Percentiles rank a stretch among this genome's conserved stretches.
Conservation (phyloP, 1,284 basidiomycete genomes). For the Ceratobasidium sp. region DNA sequence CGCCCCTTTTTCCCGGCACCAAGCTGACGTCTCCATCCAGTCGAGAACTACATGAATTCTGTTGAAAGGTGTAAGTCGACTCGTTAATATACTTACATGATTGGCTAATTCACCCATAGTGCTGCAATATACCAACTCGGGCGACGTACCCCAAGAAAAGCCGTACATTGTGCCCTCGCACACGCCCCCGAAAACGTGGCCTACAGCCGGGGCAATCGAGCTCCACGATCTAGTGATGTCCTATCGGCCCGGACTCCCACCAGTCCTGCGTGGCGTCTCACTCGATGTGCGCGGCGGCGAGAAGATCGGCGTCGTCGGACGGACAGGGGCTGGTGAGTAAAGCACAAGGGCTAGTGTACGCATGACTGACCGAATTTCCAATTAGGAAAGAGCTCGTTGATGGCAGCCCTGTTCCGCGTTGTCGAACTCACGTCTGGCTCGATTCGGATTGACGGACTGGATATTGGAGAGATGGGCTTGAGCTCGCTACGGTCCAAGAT, state of each 20-base stretch:
- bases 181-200: slow-evolving; percentile 75
- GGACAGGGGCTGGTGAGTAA: slow-evolving; percentile 52
- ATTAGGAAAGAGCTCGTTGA: slow-evolving; percentile 65
- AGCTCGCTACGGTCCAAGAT: slow-evolving; percentile 55
- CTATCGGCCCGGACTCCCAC: slow-evolving; percentile 68
- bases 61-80: slow-evolving; percentile 74
- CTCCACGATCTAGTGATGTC: slow-evolving; percentile 71
- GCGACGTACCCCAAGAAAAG: slow-evolving; percentile 71
- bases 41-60: slow-evolving; percentile 90
- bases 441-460: slow-evolving; percentile 65
- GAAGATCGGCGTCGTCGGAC: slow-evolving; percentile 88
- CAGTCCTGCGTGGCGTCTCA: slow-evolving; percentile 60
- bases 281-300: slow-evolving; percentile 79
- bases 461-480: slow-evolving; percentile 61
- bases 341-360: slow-evolving; percentile 51
- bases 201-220: slow-evolving; percentile 65
- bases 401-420: slow-evolving; percentile 64
- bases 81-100: slow-evolving; percentile 17
- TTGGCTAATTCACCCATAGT: slow-evolving; percentile 56
- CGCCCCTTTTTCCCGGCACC: slow-evolving; percentile 16
- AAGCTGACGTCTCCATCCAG: slow-evolving; percentile 15
- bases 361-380: not conserved
- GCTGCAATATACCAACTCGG: slow-evolving; percentile 68
- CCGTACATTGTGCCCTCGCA: slow-evolving; percentile 69
- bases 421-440: slow-evolving; percentile 75